Base-by-base conservation (phyloP, 306 rosid genomes). In the Potentilla sterilis region DNA sequence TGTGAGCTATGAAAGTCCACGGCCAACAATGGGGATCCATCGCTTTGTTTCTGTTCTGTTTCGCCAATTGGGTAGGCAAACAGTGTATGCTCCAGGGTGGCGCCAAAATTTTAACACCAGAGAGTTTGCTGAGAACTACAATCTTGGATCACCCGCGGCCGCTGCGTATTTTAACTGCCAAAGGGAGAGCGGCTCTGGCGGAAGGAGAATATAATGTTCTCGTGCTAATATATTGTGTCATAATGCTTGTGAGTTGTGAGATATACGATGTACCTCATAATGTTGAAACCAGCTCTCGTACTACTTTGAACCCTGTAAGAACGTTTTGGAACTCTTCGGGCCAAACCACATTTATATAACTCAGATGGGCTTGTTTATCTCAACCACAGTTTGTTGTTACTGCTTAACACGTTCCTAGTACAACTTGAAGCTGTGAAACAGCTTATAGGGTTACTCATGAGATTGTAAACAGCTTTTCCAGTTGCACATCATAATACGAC, bases 51-150 rank as follows among this genome's bases (percentile, higher is more conserved):
- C 83, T 2, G 93, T 84, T 57, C 69, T 93, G 62, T 93, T 88
- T 48, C 86, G 85, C 0, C 97, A 91, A 68, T 49, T 89, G 6
- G 93, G 96, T 6, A 83, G 97, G 75, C 88, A 91, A 13, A 93
- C 89, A 2, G 98, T 91, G 58, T 89, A 86, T 38, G 97, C 97
- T 32, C 96, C 98, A 0, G 90, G 84, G 14, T 93, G 98, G 98
- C 96, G 97, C 32, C 97, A 91, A 32, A 88, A 93, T 70, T 93
- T 91, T 80, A 93, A 85, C 41, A 89, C 92, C 1, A 81, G 52
- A n/a, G n/a, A 84, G 65, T 93, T 93, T 43, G 96, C 97, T 18
- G 92, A 62, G 67, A 87, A 78, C 91, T 91, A 91, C 80, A 93
- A 93, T 73, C 93, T 91, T 5, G 98, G 97, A 46, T 57, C 72